Percentiles rank a stretch among this genome's conserved stretches.
phyloP scores from a whole-genome alignment of 192 early-diverging fungal genomes.

The Lunasporangiospora selenospora region DNA sequence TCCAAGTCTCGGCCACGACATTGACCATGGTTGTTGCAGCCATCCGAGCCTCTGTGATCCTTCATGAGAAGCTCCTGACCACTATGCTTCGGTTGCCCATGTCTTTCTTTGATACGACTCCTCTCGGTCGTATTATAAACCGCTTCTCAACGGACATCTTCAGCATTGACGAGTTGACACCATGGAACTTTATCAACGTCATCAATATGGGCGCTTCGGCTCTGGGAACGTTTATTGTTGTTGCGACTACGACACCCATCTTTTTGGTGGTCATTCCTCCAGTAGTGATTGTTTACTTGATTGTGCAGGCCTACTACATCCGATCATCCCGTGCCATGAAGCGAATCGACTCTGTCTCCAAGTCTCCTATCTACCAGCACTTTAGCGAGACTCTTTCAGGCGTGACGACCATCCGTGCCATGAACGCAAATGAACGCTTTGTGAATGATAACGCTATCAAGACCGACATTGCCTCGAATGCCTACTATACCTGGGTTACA shows the following conservation, averaged over 20 bases:
- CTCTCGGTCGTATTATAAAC: slow-evolving; percentile 86
- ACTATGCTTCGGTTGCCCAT: slow-evolving; percentile 68
- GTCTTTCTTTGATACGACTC: slow-evolving; percentile 69
- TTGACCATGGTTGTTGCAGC: slow-evolving; percentile 22
- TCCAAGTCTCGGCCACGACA: slow-evolving; percentile 14
- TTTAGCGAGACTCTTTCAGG: slow-evolving; percentile 75
- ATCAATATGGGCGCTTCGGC: slow-evolving; percentile 42
- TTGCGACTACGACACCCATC: slow-evolving; percentile 50
- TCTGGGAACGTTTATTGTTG: slow-evolving; percentile 47
- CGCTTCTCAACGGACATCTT: slow-evolving; percentile 90
- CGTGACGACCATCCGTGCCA: slow-evolving; percentile 82
- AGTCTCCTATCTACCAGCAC: slow-evolving; percentile 83
- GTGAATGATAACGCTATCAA: slow-evolving; percentile 59
- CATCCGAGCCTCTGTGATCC: slow-evolving; percentile 65
- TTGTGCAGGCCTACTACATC: slow-evolving; percentile 70
- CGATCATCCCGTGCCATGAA: slow-evolving; percentile 79
- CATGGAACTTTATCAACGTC: slow-evolving; percentile 52
- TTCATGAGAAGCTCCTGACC: slow-evolving; percentile 68
- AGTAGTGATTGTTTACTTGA: slow-evolving; percentile 52
- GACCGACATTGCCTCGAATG: slow-evolving; percentile 69
- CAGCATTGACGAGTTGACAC: slow-evolving; percentile 75
- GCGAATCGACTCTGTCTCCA: slow-evolving; percentile 80
- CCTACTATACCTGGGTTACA: slow-evolving; percentile 77
- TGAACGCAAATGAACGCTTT: slow-evolving; percentile 67
- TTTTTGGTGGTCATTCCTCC: slow-evolving; percentile 59